phyloP scores from a whole-genome alignment of 805 yeast genomes.

The Maudiozyma barnettii region DNA sequence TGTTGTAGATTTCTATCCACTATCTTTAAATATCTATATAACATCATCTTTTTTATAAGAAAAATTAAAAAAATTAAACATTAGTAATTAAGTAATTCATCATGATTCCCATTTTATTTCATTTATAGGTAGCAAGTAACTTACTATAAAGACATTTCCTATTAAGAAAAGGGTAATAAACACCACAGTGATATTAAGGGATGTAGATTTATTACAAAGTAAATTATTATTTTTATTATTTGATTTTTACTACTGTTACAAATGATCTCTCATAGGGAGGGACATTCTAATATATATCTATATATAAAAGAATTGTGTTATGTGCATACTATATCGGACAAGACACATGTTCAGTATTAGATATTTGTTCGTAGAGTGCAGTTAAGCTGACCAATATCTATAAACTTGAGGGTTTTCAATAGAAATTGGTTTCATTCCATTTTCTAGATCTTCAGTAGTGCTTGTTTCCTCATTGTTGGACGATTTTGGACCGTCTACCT shows the following conservation, averaged over 20 bases:
- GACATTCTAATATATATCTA: neutral
- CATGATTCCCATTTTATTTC: too few species aligned
- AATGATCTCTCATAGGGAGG: neutral
- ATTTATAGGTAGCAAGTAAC: too few species aligned
- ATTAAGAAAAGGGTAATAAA: neutral
- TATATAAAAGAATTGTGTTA: neutral
- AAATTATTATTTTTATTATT: neutral
- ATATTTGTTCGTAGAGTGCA: neutral
- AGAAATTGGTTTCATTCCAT: slow-evolving; percentile 44
- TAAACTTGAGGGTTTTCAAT: slow-evolving; percentile 53
- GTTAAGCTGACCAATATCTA: slow-evolving; percentile 55
- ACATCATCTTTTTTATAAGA: slow-evolving; percentile 3
- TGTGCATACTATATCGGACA: neutral
- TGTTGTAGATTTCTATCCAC: neutral
- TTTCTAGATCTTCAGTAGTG: slow-evolving; percentile 18
- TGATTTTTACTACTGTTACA: neutral
- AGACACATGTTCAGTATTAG: neutral
- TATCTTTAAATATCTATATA: slow-evolving; percentile 3
- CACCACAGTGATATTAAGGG: neutral
- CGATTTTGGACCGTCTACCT: neutral
- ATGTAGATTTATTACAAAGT: neutral
- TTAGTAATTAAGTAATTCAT: neutral
- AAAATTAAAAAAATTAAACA: slow-evolving; percentile 1
- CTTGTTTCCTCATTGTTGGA: neutral
- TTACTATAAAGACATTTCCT: too few species aligned